Evolutionary conservation across 2,329 filamentous ascomycete species (phyloP), one percentile per base, ranked within the genome.

Genomic region (Penicillium griseofulvum): DNA sequence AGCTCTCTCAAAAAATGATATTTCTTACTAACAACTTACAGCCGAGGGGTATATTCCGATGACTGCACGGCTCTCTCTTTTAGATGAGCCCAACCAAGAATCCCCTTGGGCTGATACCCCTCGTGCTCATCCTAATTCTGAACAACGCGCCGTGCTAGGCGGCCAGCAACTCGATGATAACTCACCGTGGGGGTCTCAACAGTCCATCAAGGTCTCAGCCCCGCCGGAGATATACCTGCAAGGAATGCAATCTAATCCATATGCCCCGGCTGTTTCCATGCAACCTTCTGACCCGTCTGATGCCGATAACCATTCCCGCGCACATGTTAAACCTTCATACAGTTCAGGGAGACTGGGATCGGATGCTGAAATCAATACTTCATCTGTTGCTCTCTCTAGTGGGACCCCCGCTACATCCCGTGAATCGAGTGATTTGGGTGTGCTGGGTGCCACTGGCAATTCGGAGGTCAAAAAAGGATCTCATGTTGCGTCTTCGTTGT

Each of bases 41-140:
- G 70, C 65, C 17, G 70, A 71, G 34, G 72, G 72, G n/a, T 71
- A 71, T 49, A 74, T 74, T 39, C 71, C 72, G 1, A 74, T 74
- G 72, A 73, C 72, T 36, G 72, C 71, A 5, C 68, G 71, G 4
- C 54, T 74, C 48, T 74, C 72, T 19, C 62, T 74, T 29, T 58
- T 73, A n/a, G 71, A 74, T 33, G 54, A 64, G 22, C 55, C 63
- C 4, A 63, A 60, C 11, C 45, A 64, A 12, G 63, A 68, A 37
- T 64, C 65, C 8, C 65, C 68, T 4, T 72, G 70, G 71, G 55
- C 58, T 16, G 62, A 68, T 22, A 52, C 55, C 12, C 53, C 63
- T 11, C 49, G 8, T 29, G 28, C 56, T 47, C 46, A n/a, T 33
- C 31, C 57, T 49, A 47, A 51, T 19, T 42, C 53, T 14, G 33